Evolutionary conservation across 495 filamentous ascomycete genomes (phyloP).

Genomic region (Rhypophila decipiens): DNA sequence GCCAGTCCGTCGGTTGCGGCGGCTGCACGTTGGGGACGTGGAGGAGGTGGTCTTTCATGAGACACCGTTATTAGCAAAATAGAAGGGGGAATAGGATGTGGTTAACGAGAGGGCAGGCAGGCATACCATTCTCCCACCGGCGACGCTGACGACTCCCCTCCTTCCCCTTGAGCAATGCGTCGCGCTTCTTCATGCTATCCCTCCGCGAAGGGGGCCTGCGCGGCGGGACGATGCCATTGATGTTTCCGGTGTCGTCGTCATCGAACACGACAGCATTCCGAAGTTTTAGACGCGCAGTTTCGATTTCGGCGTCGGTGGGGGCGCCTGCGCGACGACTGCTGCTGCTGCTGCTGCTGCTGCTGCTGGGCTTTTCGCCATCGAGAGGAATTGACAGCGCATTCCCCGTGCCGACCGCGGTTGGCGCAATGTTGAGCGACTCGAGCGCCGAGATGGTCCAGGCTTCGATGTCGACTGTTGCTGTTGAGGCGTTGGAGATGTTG

Average conservation of each 20-base stretch:
- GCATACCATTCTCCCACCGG: constrained; percentile 89
- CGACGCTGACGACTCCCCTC: constrained; percentile 83
- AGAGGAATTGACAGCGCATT: constrained; percentile 43
- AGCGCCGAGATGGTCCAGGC: constrained; percentile 45
- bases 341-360: constrained; percentile 1
- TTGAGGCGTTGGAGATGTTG: constrained; percentile 24
- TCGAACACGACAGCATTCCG: constrained; percentile 10
- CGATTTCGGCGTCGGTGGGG: too few relatives aligned
- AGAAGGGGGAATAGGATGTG: background rate
- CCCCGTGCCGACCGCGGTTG: constrained; percentile 36
- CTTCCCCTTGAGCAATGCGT: constrained; percentile 81
- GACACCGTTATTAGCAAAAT: background rate
- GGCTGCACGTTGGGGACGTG: constrained; percentile 81
- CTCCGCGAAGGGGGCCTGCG: constrained; percentile 25
- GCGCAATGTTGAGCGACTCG: constrained; percentile 41
- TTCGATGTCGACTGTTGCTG: constrained; percentile 37
- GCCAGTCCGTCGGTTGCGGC: constrained; percentile 76
- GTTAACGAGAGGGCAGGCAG: background rate
- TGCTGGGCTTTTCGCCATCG: constrained; percentile 13
- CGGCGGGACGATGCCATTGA: constrained; percentile 21
- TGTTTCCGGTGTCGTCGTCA: background rate
- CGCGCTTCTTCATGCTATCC: constrained; percentile 48
- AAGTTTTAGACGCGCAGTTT: too few relatives aligned
- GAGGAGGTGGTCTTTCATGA: constrained; percentile 67
- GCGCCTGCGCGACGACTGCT: background rate